phyloP scores from a whole-genome alignment of 306 rosid genomes.

The Amphicarpaea edgeworthii region DNA sequence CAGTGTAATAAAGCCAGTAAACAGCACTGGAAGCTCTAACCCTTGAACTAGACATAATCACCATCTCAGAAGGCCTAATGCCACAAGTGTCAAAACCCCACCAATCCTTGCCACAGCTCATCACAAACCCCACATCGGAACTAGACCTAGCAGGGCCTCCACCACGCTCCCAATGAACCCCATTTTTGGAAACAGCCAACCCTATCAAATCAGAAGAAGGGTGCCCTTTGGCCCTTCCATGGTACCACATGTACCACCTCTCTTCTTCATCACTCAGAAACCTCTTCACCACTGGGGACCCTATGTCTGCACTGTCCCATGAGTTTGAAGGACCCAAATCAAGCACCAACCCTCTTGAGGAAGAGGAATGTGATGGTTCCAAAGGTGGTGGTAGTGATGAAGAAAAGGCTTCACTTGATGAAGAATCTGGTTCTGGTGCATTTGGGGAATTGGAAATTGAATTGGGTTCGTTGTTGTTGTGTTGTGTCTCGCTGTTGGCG shows the following conservation, averaged over 20 bases:
- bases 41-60: slow-evolving; percentile 76
- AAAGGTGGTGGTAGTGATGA: slow-evolving; percentile 19
- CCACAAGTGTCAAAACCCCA: slow-evolving; percentile 77
- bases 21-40: slow-evolving; percentile 70
- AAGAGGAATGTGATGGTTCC: slow-evolving; percentile 21
- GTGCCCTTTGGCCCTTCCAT: slow-evolving; percentile 61
- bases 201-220: slow-evolving; percentile 64
- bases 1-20: slow-evolving; percentile 82
- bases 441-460: slow-evolving; percentile 45
- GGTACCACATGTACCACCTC: slow-evolving; percentile 91
- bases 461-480: slow-evolving; percentile 43
- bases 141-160: slow-evolving; percentile 57
- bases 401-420: slow-evolving; percentile 43
- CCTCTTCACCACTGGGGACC: slow-evolving; percentile 80
- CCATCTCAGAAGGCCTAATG: slow-evolving; percentile 77
- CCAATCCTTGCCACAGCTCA: slow-evolving; percentile 74
- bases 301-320: slow-evolving; percentile 76
- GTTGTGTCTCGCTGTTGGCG: slow-evolving; percentile 51
- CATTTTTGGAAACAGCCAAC: slow-evolving; percentile 83
- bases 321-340: slow-evolving; percentile 62
- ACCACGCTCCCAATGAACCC: slow-evolving; percentile 90
- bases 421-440: slow-evolving; percentile 24
- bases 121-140: slow-evolving; percentile 66
- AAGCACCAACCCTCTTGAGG: slow-evolving; percentile 69
- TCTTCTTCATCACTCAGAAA: slow-evolving; percentile 80